These are phyloP conservation scores for Arthromyces matolae DNA, from an alignment of 768 basidiomycete genomes.

Conservation along the genomic window DNA sequence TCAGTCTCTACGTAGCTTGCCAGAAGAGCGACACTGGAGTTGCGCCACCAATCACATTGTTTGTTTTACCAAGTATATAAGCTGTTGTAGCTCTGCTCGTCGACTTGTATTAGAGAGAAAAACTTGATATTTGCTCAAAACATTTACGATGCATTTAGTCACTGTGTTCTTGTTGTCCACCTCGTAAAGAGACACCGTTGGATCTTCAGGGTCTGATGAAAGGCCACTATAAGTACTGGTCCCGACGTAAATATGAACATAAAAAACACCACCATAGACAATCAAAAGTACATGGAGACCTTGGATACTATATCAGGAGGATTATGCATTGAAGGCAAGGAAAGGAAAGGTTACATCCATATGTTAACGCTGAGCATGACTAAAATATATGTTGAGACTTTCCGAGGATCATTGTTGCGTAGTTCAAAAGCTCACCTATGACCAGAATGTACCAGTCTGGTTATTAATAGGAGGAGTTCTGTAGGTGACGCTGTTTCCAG, in stretches of 20 bases:
- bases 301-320: constrained; percentile 4
- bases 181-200: constrained; percentile 16
- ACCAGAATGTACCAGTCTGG: constrained; percentile 33
- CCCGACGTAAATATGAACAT: too few species aligned
- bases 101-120: constrained; percentile 17
- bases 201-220: constrained; percentile 16
- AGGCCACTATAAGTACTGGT: too few species aligned
- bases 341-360: constrained; percentile 12
- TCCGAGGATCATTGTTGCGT: too few species aligned
- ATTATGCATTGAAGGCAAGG: not conserved
- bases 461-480: constrained; percentile 21
- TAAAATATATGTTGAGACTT: not conserved
- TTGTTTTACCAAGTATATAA: too few species aligned
- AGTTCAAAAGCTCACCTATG: constrained; percentile 15
- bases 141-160: not conserved
- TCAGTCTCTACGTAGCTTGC: constrained; percentile 22
- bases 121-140: not conserved
- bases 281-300: constrained; percentile 24
- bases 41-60: constrained; percentile 42
- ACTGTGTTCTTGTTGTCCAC: constrained; percentile 17
- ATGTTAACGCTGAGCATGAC: constrained; percentile 20
- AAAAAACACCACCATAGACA: constrained; percentile 19
- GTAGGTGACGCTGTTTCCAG: constrained; percentile 26
- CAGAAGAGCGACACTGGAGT: constrained; percentile 25
- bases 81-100: too few species aligned